Evolutionary conservation across 2,329 filamentous ascomycete genomes (phyloP).

Genomic region (Botrytis pseudocinerea): DNA sequence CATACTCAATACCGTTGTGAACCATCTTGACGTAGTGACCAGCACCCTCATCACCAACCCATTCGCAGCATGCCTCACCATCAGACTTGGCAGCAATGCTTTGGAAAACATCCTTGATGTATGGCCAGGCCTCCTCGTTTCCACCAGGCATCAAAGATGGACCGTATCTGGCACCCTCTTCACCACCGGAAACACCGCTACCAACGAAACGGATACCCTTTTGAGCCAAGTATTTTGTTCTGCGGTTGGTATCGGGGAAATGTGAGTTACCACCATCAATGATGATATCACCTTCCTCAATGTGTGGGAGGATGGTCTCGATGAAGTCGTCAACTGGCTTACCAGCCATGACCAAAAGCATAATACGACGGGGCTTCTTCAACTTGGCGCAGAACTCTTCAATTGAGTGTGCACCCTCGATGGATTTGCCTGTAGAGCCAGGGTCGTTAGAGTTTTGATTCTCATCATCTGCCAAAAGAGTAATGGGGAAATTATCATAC

Average conservation of each 20-base stretch:
- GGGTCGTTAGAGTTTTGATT: constrained; percentile 24
- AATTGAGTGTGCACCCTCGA: constrained; percentile 89
- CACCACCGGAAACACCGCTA: constrained; percentile 96
- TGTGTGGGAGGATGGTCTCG: constrained; percentile 82
- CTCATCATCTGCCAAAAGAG: neutral
- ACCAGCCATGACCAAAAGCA: constrained; percentile 98
- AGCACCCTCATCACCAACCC: constrained; percentile 99
- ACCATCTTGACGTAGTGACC: constrained; percentile 99
- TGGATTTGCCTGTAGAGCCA: constrained; percentile 69
- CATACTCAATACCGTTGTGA: constrained; percentile 99
- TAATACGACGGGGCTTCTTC: constrained; percentile 94
- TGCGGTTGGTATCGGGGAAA: constrained; percentile 98
- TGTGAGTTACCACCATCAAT: constrained; percentile 99
- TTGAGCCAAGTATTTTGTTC: constrained; percentile 78
- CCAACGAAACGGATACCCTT: constrained; percentile 97
- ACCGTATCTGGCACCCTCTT: constrained; percentile 97
- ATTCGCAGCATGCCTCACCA: constrained; percentile 96
- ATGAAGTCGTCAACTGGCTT: constrained; percentile 99
- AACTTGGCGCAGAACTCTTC: constrained; percentile 96
- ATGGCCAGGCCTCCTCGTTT: constrained; percentile 95
- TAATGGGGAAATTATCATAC: constrained; percentile 42
- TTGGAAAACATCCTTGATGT: constrained; percentile 99
- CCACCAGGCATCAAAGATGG: constrained; percentile 99
- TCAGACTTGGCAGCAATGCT: constrained; percentile 97
- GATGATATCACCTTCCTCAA: constrained; percentile 92